Percentiles rank a stretch among this genome's conserved stretches.
Conservation (phyloP, 2,329 filamentous ascomycete genomes). For the Aureobasidium mangrovei region DNA sequence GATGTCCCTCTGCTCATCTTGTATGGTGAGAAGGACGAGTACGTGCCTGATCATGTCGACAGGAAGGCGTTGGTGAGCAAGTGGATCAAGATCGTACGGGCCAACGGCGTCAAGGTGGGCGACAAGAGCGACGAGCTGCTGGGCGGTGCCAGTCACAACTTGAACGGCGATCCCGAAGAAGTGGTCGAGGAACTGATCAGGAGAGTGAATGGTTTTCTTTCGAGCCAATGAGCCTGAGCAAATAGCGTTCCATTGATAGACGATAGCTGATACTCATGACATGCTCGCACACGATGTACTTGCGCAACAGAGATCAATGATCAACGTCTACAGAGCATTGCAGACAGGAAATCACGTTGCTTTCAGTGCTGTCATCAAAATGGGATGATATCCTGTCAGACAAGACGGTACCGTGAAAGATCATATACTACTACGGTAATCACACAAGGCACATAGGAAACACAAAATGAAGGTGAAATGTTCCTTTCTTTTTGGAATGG, state of each 20-base stretch:
- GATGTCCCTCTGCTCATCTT: conserved; percentile 52
- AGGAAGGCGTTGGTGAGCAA: conserved; percentile 47
- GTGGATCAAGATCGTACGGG: conserved; percentile 44
- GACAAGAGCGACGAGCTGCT: conserved; percentile 41
- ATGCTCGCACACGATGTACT: no score
- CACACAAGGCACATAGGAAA: neutral
- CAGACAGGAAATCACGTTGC: no score
- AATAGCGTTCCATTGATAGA: no score
- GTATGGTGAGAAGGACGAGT: conserved; percentile 58
- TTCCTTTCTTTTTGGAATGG: conserved; percentile 3
- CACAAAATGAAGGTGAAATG: neutral
- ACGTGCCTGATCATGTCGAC: conserved; percentile 50
- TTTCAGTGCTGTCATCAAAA: no score
- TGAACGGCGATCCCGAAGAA: conserved; percentile 38
- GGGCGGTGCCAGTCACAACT: conserved; percentile 42
- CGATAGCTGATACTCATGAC: no score
- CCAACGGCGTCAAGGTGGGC: conserved; percentile 40
- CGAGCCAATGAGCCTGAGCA: neutral
- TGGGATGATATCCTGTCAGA: no score
- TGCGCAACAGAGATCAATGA: no score
- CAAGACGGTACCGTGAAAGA: no score
- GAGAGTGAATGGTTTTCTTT: conserved; percentile 41
- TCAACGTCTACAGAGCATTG: no score
- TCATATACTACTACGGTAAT: no score
- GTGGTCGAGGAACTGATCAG: conserved; percentile 42